phyloP scores from a whole-genome alignment of 2,329 filamentous ascomycete species.

The Ampelomyces quisqualis region DNA sequence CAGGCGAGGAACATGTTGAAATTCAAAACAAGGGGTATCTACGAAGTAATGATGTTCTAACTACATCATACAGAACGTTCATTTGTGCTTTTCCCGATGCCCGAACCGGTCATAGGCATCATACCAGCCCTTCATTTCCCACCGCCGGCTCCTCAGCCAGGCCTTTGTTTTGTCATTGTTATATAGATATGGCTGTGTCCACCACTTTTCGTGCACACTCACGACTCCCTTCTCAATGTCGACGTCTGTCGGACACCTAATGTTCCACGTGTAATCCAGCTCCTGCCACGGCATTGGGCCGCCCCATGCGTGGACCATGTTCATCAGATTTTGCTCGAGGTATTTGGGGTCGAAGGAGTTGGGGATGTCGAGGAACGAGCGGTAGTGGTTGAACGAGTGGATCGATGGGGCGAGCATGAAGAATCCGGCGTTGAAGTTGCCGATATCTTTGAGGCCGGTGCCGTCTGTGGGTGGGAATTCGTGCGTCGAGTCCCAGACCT shows the following conservation, averaged over 20 bases:
- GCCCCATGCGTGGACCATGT: constrained; percentile 38
- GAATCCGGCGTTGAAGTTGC: constrained; percentile 44
- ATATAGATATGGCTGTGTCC: constrained; percentile 31
- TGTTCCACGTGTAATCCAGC: constrained; percentile 43
- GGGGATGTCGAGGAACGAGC: constrained; percentile 28
- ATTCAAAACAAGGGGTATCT: no score
- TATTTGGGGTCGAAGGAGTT: constrained; percentile 37
- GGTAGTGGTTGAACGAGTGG: constrained; percentile 38
- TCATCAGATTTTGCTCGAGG: constrained; percentile 43
- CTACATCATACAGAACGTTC: not conserved
- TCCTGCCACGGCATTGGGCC: constrained; percentile 47
- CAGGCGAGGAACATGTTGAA: no score
- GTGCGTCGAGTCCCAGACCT: constrained; percentile 35
- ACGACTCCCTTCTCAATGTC: constrained; percentile 42
- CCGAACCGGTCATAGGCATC: constrained; percentile 29
- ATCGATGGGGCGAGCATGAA: constrained; percentile 38
- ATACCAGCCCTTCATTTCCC: constrained; percentile 46
- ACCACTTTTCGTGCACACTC: constrained; percentile 47
- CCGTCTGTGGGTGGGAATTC: constrained; percentile 37
- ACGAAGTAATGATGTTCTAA: no score
- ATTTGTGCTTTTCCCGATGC: not conserved
- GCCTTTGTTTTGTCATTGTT: constrained; percentile 31
- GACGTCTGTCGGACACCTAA: constrained; percentile 39
- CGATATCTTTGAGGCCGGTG: constrained; percentile 30
- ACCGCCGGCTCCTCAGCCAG: constrained; percentile 38